A percentile compares a stretch with the other conserved stretches of the same genome.
Evolutionary conservation across 2,329 filamentous ascomycete genomes (phyloP).

Genomic region (Pseudogymnoascus sp.): DNA sequence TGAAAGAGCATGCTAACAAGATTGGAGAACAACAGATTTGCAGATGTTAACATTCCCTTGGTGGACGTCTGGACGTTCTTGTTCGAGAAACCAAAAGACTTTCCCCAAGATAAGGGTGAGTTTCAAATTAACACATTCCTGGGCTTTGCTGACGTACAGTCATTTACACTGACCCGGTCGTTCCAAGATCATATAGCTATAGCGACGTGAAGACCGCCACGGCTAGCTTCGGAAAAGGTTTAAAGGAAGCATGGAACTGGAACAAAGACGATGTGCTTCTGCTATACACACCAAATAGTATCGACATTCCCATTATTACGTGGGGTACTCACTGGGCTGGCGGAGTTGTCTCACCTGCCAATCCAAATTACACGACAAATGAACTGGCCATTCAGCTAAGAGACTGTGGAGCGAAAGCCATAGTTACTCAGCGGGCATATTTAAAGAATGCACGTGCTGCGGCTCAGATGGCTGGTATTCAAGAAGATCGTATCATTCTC

Average conservation of each 20-base stretch:
- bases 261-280: slow-evolving; percentile 69
- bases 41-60: slow-evolving; percentile 46
- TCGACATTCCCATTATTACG: slow-evolving; percentile 67
- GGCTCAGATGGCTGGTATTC: slow-evolving; percentile 57
- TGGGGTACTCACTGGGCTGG: slow-evolving; percentile 75
- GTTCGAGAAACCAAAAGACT: slow-evolving; percentile 53
- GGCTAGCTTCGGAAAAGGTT: slow-evolving; percentile 63
- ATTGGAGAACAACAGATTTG: slow-evolving; percentile 35
- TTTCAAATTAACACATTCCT: slow-evolving; percentile 7
- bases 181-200: slow-evolving; percentile 57
- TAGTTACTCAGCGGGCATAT: slow-evolving; percentile 61
- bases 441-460: slow-evolving; percentile 57
- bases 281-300: slow-evolving; percentile 71
- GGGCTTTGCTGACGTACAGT: slow-evolving; percentile 1
- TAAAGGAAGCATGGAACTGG: slow-evolving; percentile 65
- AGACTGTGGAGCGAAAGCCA: slow-evolving; percentile 60
- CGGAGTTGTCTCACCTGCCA: slow-evolving; percentile 67
- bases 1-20: neutral
- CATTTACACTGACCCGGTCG: slow-evolving; percentile 65
- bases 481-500: slow-evolving; percentile 60
- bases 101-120: slow-evolving; percentile 61
- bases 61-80: slow-evolving; percentile 69
- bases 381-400: slow-evolving; percentile 75
- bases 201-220: slow-evolving; percentile 53
- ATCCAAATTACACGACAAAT: slow-evolving; percentile 73